Conservation (phyloP, 179 eudicot species). For the Silene coronaria region DNA sequence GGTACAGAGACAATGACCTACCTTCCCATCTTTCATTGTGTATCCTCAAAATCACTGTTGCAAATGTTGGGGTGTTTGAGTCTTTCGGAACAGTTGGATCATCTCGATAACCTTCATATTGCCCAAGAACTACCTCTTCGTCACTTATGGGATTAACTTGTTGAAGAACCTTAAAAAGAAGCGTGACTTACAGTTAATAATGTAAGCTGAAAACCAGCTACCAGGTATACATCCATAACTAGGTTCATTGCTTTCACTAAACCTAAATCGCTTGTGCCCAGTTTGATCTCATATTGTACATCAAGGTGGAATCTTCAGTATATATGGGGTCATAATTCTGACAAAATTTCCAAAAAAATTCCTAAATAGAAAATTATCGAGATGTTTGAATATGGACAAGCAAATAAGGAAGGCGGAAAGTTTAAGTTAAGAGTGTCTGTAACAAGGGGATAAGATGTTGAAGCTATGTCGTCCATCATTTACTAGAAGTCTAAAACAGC, state of each 20-base stretch:
- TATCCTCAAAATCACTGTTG: conserved; percentile 72
- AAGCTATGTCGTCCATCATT: too few relatives aligned
- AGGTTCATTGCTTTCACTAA: neutral
- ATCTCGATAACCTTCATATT: conserved; percentile 84
- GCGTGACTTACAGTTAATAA: neutral
- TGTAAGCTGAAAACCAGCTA: neutral
- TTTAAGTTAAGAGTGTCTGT: neutral
- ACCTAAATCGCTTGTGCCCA: too few relatives aligned
- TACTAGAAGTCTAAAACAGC: neutral
- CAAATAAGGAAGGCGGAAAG: too few relatives aligned
- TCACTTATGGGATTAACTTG: conserved; percentile 64
- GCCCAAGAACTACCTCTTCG: conserved; percentile 94
- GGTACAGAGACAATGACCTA: conserved; percentile 14
- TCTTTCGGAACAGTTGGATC: conserved; percentile 90
- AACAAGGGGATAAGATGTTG: conserved; percentile 2
- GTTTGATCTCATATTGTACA: too few relatives aligned
- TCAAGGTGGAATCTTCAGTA: too few relatives aligned
- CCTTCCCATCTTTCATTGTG: conserved; percentile 99
- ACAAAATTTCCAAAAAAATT: too few relatives aligned
- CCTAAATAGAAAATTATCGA: too few relatives aligned
- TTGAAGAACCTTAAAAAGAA: conserved; percentile 69
- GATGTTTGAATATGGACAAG: too few relatives aligned
- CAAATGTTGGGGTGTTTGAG: conserved; percentile 97
- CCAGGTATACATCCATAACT: neutral
- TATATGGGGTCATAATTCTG: too few relatives aligned